These are phyloP conservation scores for Parastagonospora avenae DNA, from an alignment of 2,329 filamentous ascomycete genomes.

Conservation along the genomic window DNA sequence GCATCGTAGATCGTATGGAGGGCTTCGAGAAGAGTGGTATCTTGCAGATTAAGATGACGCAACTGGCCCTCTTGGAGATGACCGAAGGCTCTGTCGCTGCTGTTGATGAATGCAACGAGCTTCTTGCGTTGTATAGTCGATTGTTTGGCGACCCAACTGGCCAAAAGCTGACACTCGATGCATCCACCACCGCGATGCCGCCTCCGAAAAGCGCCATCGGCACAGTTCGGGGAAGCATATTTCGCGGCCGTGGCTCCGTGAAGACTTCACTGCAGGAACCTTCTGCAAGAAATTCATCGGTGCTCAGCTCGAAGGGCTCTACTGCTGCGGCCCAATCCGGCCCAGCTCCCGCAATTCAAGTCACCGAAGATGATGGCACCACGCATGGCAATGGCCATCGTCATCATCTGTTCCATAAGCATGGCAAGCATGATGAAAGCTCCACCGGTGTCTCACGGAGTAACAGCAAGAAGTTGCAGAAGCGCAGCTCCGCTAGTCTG, in stretches of 20 bases:
- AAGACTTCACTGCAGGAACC: slow-evolving; percentile 26
- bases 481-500: slow-evolving; percentile 48
- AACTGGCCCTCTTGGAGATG: slow-evolving; percentile 81
- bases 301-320: slow-evolving; percentile 32
- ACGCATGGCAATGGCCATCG: slow-evolving; percentile 43
- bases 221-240: slow-evolving; percentile 77
- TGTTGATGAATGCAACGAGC: slow-evolving; percentile 84
- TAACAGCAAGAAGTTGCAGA: slow-evolving; percentile 44
- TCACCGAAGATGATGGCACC: slow-evolving; percentile 67
- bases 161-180: slow-evolving; percentile 44
- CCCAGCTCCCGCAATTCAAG: slow-evolving; percentile 72
- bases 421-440: slow-evolving; percentile 40
- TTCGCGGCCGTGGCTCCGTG: slow-evolving; percentile 58
- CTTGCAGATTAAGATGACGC: slow-evolving; percentile 95
- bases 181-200: slow-evolving; percentile 55
- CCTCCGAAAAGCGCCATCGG: slow-evolving; percentile 66
- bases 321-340: slow-evolving; percentile 35
- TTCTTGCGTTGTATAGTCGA: slow-evolving; percentile 79
- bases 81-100: slow-evolving; percentile 83
- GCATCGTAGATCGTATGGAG: slow-evolving; percentile 79
- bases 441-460: slow-evolving; percentile 44
- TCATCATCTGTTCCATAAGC: slow-evolving; percentile 37
- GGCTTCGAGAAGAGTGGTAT: slow-evolving; percentile 83
- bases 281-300: slow-evolving; percentile 27
- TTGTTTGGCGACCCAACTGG: slow-evolving; percentile 70